Evolutionary conservation across 176 grass and related monocot genomes (phyloP).

Genomic region (Carex myosuroides): DNA sequence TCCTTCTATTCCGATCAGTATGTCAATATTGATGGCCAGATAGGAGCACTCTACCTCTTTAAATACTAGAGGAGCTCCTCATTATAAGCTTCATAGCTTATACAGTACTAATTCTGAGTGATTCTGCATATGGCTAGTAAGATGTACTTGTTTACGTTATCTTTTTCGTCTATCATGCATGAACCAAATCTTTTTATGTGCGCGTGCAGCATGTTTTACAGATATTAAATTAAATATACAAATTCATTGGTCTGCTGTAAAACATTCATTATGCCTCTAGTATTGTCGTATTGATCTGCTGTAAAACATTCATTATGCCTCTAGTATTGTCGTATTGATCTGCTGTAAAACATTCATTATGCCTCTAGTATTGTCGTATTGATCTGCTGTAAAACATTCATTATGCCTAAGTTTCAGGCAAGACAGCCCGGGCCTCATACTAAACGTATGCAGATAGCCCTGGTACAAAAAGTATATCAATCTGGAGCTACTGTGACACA

Average conservation of each 20-base stretch:
- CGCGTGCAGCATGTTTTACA: neutral
- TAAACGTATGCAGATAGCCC: neutral
- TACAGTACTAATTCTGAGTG: neutral
- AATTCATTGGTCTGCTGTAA: neutral
- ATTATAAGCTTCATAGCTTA: neutral
- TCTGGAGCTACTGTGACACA: neutral
- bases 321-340: neutral
- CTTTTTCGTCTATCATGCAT: neutral
- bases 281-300: neutral
- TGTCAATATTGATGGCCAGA: neutral
- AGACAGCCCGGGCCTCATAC: neutral
- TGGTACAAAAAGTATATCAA: neutral
- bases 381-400: neutral
- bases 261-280: neutral
- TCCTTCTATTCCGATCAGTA: no score
- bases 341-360: neutral
- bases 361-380: neutral
- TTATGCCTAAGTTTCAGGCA: neutral
- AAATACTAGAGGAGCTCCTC: conserved; percentile 2
- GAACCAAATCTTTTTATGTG: neutral
- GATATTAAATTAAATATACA: neutral
- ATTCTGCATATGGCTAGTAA: neutral
- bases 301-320: neutral
- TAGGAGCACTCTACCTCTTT: neutral
- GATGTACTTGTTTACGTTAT: neutral